These are phyloP conservation scores for Curvularia sp. DNA, from an alignment of 2,329 filamentous ascomycete genomes.

Conservation along the genomic window DNA sequence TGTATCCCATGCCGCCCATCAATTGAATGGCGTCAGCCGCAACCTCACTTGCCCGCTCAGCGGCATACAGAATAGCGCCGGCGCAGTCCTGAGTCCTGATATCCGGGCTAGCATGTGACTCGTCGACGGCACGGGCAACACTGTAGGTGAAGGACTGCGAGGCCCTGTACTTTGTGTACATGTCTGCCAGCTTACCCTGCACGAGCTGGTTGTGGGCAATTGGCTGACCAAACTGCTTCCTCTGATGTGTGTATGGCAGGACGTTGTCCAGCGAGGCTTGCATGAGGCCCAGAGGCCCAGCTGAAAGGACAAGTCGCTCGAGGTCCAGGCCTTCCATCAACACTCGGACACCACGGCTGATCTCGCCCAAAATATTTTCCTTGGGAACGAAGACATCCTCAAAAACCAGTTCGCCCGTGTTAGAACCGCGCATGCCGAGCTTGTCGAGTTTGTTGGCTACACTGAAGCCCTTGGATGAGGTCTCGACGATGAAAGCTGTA, in stretches of 20 bases:
- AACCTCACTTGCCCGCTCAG: conserved; percentile 86
- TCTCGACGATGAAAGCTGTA: conserved; percentile 90
- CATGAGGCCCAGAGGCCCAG: conserved; percentile 93
- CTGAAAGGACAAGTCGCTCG: conserved; percentile 88
- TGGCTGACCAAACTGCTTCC: conserved; percentile 85
- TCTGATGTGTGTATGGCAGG: conserved; percentile 85
- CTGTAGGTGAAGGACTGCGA: conserved; percentile 85
- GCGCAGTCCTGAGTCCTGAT: conserved; percentile 92
- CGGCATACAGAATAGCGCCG: conserved; percentile 90
- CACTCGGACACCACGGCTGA: conserved; percentile 85
- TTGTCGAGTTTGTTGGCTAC: conserved; percentile 94
- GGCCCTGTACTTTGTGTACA: conserved; percentile 93
- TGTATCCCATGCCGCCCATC: conserved; percentile 92
- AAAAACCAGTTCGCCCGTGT: conserved; percentile 93
- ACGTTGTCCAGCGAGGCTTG: conserved; percentile 85
- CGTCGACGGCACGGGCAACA: conserved; percentile 79
- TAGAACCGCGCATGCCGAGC: conserved; percentile 96
- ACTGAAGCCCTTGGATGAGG: conserved; percentile 74
- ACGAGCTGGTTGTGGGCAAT: conserved; percentile 93
- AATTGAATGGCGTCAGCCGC: conserved; percentile 89
- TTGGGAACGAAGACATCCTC: conserved; percentile 87
- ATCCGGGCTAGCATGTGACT: conserved; percentile 54
- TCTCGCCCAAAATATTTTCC: conserved; percentile 77
- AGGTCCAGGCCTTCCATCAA: conserved; percentile 97
- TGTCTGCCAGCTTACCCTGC: conserved; percentile 91